A percentile compares a stretch with the other conserved stretches of the same genome.
phyloP scores from a whole-genome alignment of 2,329 filamentous ascomycete species.

The Beauveria scarabaeidicola region DNA sequence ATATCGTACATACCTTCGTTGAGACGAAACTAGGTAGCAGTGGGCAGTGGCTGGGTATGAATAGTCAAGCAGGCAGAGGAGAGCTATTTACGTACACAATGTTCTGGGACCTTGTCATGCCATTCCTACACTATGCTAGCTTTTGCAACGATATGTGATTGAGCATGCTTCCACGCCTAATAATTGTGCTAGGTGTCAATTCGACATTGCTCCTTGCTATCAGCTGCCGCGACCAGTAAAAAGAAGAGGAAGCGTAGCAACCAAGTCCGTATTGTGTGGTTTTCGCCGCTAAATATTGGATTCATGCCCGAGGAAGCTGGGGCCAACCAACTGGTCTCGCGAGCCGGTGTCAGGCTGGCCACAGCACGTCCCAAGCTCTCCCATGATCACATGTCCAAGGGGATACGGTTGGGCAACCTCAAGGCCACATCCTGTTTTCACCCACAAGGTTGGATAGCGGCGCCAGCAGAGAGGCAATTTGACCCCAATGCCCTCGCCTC shows the following conservation, averaged over 20 bases:
- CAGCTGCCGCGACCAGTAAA: background rate
- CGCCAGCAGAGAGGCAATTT: background rate
- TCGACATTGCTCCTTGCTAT: background rate
- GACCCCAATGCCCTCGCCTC: background rate
- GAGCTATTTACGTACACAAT: background rate
- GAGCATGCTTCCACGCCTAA: background rate
- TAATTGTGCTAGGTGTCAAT: background rate
- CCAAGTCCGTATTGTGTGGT: background rate
- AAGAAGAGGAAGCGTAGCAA: background rate
- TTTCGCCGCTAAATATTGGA: background rate
- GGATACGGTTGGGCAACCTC: background rate
- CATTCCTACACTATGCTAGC: conserved; percentile 1
- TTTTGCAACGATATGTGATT: background rate
- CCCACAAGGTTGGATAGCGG: background rate
- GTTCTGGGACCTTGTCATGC: background rate
- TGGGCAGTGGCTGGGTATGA: background rate
- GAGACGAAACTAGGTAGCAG: background rate
- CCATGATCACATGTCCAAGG: background rate
- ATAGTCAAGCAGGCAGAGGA: background rate
- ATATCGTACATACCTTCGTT: background rate
- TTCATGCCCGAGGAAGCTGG: background rate
- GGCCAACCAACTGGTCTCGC: background rate
- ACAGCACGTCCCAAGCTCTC: background rate
- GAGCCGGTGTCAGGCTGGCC: background rate
- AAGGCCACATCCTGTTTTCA: background rate